Conservation (phyloP, 768 basidiomycete genomes). For the Trametes sanguinea region DNA sequence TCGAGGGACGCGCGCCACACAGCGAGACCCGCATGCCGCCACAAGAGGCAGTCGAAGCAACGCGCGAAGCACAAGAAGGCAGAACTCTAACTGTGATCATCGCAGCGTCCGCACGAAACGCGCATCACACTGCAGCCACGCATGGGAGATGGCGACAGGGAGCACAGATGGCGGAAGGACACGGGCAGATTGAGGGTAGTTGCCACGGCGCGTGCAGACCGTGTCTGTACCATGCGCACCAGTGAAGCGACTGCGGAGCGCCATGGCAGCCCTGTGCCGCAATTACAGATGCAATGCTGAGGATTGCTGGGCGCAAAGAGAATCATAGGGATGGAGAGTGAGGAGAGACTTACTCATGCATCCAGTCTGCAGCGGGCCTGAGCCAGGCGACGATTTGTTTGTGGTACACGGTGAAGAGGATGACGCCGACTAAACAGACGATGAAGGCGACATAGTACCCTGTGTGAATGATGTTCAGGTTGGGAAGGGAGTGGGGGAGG, state of each 20-base stretch:
- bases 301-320: background rate
- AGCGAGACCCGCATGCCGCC: too few relatives aligned
- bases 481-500: background rate
- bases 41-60: too few relatives aligned
- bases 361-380: conserved; percentile 62
- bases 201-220: background rate
- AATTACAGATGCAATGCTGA: too few relatives aligned
- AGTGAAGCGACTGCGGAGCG: background rate
- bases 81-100: too few relatives aligned
- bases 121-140: background rate
- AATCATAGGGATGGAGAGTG: background rate
- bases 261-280: background rate
- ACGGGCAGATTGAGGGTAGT: background rate
- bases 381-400: conserved; percentile 67
- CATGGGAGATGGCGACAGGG: background rate
- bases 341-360: conserved; percentile 53
- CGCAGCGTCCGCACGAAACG: too few relatives aligned
- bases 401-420: conserved; percentile 47
- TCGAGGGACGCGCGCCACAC: too few relatives aligned
- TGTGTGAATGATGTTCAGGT: conserved; percentile 6
- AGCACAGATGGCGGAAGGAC: background rate
- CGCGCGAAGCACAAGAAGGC: too few relatives aligned
- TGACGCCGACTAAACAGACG: conserved; percentile 36
- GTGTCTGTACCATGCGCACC: background rate
- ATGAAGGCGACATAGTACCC: conserved; percentile 38